Base-by-base conservation (phyloP, 768 basidiomycete species). In the Ephemerocybe angulata region DNA sequence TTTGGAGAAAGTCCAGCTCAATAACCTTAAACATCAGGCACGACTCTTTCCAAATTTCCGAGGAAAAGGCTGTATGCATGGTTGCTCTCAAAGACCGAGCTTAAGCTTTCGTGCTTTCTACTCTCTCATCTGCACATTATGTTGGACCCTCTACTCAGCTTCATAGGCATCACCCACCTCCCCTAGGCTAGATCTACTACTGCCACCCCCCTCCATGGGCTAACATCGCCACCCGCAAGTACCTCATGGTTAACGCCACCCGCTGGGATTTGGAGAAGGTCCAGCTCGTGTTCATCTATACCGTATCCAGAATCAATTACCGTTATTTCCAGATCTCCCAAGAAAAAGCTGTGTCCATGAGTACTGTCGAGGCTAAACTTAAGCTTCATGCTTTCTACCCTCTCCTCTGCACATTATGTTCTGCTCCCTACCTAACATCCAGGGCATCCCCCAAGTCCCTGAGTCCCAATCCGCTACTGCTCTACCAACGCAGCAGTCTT, bases 191-290 rank as follows among this genome's bases (percentile, higher is more conserved):
- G n/a, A n/a, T n/a, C n/a, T n/a, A n/a, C n/a, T n/a, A n/a, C n/a
- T n/a, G n/a, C n/a, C n/a, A n/a, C n/a, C n/a, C n/a, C n/a, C n/a
- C n/a, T n/a, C n/a, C n/a, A n/a, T n/a, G n/a, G n/a, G n/a, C n/a
- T n/a, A 87, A 98, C 63, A 82, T 98, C 69, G 97, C 95, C 58
- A 85, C 98, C 72, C 90, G 97, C 70, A 97, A 98, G 71, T 93
- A 93, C 22, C 85, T 98, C 70, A 91, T 94, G 88, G 86, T 90
- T 53, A 95, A 95, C 81, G 95, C 96, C 40, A 90, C 88, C 59
- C 90, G 94, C 69, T 84, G 87, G 75, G 93, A 98, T 74, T 84
- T 98, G 70, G 97, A 99, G 84, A 95, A 98, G 80, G 90, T 97
- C 58, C 83, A 88, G 58, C 89, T 97, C 83, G 97, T 96, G 77